Base-by-base conservation (phyloP, 192 early-diverging fungal genomes). In the Linnemannia exigua region DNA sequence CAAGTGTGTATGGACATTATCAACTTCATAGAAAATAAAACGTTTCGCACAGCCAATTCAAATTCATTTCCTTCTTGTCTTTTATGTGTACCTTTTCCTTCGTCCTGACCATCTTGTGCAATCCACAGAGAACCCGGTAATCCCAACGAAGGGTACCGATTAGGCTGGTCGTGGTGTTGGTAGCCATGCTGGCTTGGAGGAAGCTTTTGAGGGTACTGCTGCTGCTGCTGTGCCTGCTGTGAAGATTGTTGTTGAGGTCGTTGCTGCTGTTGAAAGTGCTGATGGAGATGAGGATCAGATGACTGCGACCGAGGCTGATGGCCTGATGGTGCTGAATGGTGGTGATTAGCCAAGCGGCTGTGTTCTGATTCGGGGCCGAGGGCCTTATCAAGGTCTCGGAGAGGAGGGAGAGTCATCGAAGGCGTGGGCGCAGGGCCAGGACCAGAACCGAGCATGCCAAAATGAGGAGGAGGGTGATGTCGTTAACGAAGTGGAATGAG, bases 381-480 rank as follows among this genome's bases (percentile, higher is more conserved):
- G 17, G 38, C 52, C 38, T 77, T 83, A 50, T 83, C 75, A 33
- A 83, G 71, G 63, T 83, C 81, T 31, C 81, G 48, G 41, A 83
- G 68, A 28, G 81, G 71, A 73, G 81, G 81, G 58, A 83, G 75
- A 33, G 81, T 77, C 75, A 83, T 36, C 25, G 81, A 83, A 20
- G 81, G 81, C 54, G 81, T 71, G 15, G 81, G 81, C 70, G 81
- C 81, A 74, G 81, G 81, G 63, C 81, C 81, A 38, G 81, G 81
- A 76, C 81, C 76, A 67, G 81, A 76, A 76, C 81, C 81, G 72
- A 80, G 79, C 79, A 80, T 80, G 79, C 79, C 79, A 63, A 36
- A 41, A 48, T 47, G 33, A 37, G 72, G 68, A 15, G 3, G 69
- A 16, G 69, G 33, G 9, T 25, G 54, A n/a, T 67, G 66, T 25